Base-by-base conservation (phyloP, 2,329 filamentous ascomycete species). In the Hirsutella minnesotensis region DNA sequence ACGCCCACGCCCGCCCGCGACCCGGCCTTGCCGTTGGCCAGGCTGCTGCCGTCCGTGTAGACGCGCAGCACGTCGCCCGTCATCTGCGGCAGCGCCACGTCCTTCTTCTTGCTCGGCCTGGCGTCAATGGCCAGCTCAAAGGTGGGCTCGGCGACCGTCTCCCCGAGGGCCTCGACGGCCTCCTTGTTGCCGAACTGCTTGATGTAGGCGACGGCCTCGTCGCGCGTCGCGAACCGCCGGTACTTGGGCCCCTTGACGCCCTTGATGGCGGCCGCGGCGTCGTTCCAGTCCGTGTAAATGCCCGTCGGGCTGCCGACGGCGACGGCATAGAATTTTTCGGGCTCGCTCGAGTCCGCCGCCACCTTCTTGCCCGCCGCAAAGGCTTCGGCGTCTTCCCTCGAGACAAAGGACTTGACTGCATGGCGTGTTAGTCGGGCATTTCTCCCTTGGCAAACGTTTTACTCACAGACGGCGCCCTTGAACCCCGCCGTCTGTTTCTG, bases 121-220 rank as follows among this genome's bases (percentile, higher is more conserved):
- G 15, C 16, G 7, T 35, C 33, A n/a, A 18, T 18, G 3, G 33
- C 15, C 33, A 18, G 33, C 15, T n/a, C 15, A 18, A 16, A n/a
- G 33, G 9, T 2, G 15, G 15, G 3, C 43, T 50, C 52, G 42
- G 38, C 52, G 10, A 34, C 34, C 43, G 47, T 57, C 43, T 56
- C 56, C 19, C 65, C 64, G 34, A 70, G 53, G 3, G 60, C 60
- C 34, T 65, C 57, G 37, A 68, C 61, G 3, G 67, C 64, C n/a
- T 64, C 63, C 18, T 58, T 59, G 46, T 62, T 67, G n/a, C 67
- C 68, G 42, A 64, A 62, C 50, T 64, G 56, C 46, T 63, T 64
- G 41, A 95, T 84, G 57, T 85, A 95, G 18, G 77, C 77, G 55
- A 90, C 78, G 0, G 90, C 90, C 59, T 94, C 87, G 44, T 69